Percentiles rank a stretch among this genome's conserved stretches.
Conservation (phyloP, 176 grass and related monocot genomes). For the Musa itinerans region DNA sequence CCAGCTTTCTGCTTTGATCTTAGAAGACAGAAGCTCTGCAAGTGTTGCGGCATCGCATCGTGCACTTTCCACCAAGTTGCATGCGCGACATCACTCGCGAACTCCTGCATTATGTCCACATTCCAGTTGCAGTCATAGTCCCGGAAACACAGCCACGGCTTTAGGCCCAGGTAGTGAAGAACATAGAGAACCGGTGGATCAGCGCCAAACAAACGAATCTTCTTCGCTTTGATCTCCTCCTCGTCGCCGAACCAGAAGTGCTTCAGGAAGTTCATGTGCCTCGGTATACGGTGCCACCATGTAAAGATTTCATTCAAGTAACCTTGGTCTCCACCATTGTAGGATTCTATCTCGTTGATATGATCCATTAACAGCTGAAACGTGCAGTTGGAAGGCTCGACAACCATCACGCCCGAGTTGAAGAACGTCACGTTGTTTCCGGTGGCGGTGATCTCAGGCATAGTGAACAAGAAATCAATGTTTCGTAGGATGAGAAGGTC, state of each 20-base stretch:
- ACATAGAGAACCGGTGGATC: constrained; percentile 3
- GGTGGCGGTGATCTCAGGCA: constrained; percentile 8
- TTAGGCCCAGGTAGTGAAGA: constrained; percentile 12
- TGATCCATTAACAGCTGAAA: constrained; percentile 6
- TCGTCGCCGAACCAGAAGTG: constrained; percentile 12
- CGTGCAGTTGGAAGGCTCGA: constrained; percentile 14
- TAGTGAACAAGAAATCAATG: constrained; percentile 7
- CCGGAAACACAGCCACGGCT: constrained; percentile 11
- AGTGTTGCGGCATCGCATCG: not conserved
- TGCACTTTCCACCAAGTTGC: constrained; percentile 9
- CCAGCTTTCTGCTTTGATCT: not conserved
- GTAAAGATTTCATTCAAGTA: constrained; percentile 14
- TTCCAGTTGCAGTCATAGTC: constrained; percentile 21
- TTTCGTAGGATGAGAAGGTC: constrained; percentile 16
- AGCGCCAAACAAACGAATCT: constrained; percentile 2
- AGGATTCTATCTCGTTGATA: constrained; percentile 13
- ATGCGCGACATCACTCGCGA: constrained; percentile 13
- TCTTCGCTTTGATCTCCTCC: not conserved
- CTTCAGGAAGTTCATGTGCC: constrained; percentile 12
- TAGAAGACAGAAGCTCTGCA: not conserved
- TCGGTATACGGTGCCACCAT: constrained; percentile 11
- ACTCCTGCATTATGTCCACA: constrained; percentile 6
- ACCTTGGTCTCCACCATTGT: constrained; percentile 11
- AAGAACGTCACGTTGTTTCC: constrained; percentile 13
- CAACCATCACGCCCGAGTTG: constrained; percentile 15